These are phyloP conservation scores for Cicer judaicum DNA, from an alignment of 306 rosid species.

Conservation along the genomic window DNA sequence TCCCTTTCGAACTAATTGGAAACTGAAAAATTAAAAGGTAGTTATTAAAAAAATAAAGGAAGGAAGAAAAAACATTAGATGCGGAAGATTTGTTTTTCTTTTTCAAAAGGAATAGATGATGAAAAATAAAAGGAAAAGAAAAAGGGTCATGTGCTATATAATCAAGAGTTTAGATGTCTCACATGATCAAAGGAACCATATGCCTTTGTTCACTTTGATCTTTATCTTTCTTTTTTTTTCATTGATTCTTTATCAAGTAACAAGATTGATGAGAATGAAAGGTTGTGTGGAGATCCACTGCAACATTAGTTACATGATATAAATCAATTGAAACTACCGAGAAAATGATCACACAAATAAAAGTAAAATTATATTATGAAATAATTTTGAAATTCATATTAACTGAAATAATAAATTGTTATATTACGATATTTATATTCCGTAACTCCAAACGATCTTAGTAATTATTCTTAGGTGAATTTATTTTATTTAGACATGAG, in stretches of 20 bases:
- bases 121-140: background rate
- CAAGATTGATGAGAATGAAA: constrained; percentile 24
- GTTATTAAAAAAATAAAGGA: background rate
- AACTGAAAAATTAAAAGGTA: constrained; percentile 41
- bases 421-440: too few species aligned
- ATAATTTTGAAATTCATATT: background rate
- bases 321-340: background rate
- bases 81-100: constrained; percentile 4
- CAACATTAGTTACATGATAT: background rate
- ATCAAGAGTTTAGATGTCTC: constrained; percentile 45
- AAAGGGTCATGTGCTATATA: constrained; percentile 34
- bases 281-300: background rate
- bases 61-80: constrained; percentile 16
- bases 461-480: too few species aligned
- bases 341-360: background rate
- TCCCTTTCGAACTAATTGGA: constrained; percentile 24
- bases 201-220: constrained; percentile 38
- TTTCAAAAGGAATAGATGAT: constrained; percentile 22
- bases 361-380: background rate
- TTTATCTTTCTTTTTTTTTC: constrained; percentile 35
- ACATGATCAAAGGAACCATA: constrained; percentile 51
- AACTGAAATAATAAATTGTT: background rate
- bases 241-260: constrained; percentile 12
- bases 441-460: too few species aligned
- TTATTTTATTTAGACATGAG: background rate